Base-by-base conservation (phyloP, 257 asterid genomes). In the Fraxinus cuspidata region DNA sequence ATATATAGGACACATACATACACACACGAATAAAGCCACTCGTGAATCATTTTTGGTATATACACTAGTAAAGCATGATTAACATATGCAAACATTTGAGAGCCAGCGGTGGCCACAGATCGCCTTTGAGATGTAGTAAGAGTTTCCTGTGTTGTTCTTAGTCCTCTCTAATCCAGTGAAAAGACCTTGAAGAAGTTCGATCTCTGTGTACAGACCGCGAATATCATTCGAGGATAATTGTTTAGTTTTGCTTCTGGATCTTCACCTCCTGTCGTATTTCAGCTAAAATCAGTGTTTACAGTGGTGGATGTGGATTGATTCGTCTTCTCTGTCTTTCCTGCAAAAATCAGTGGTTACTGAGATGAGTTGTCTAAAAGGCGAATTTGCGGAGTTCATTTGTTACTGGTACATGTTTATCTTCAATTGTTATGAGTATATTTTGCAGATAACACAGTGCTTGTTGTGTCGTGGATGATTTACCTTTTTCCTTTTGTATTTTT, bases 41-140 rank as follows among this genome's bases (percentile, higher is more conserved):
- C 4, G 35, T 32, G 4, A 5, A 32, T 32, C 35, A 32, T 32
- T 32, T 32, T 32, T 32, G 35, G 34, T 32, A 32, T 4, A 32
- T 32, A 4, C 2, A 32, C 35, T 32, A 32, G 4, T 32, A 32
- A 32, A 32, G 35, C 35, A 4, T 32, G 35, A 32, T 32, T 32
- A 32, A 32, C 35, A 32, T 32, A 32, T 32, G 35, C 35, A 32
- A 32, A 32, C 35, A 32, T 32, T 31, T 4, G 65, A 60, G 6
- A 60, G 68, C 68, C 32, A 60, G 68, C 32, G 32, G 29, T 60
- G 31, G 68, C 68, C 68, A 60, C 68, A 60, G 32, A 60, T 60
- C 6, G 68, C 68, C 68, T 21, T 7, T 60, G 32, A 25, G 27
- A 60, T 60, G 68, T 60, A 10, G 19, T 25, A 9, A 60, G 23